Percentiles rank a stretch among this genome's conserved stretches.
These are phyloP conservation scores for Euphrasia arctica DNA, from an alignment of 305 asterid genomes.

Conservation along the genomic window DNA sequence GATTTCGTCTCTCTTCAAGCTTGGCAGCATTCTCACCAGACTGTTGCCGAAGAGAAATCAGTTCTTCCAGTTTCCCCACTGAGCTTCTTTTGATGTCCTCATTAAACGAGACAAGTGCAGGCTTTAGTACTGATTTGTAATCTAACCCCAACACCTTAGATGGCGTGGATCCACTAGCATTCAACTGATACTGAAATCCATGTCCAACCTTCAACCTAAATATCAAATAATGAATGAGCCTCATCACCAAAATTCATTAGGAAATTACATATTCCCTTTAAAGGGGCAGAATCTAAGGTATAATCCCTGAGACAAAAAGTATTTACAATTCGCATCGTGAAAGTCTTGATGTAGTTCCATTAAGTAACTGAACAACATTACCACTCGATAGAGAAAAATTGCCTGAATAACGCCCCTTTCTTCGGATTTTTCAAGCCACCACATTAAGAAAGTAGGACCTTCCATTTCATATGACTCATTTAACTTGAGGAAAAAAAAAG, in stretches of 20 bases:
- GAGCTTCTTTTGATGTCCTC: slow-evolving; percentile 61
- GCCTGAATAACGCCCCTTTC: background rate
- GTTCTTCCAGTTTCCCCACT: slow-evolving; percentile 66
- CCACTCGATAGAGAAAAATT: background rate
- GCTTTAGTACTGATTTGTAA: slow-evolving; percentile 63
- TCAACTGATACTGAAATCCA: slow-evolving; percentile 74
- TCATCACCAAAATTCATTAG: slow-evolving; percentile 19
- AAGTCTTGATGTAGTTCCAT: too few species aligned
- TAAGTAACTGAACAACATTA: background rate
- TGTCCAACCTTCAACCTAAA: slow-evolving; percentile 79
- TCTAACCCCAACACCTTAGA: slow-evolving; percentile 68
- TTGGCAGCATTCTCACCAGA: slow-evolving; percentile 54
- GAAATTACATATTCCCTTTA: background rate
- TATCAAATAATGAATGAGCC: slow-evolving; percentile 21
- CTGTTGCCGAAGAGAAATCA: slow-evolving; percentile 67
- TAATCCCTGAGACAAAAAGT: slow-evolving; percentile 2
- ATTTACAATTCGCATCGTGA: background rate
- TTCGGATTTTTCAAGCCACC: background rate
- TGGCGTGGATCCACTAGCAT: slow-evolving; percentile 66
- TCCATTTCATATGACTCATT: slow-evolving; percentile 3
- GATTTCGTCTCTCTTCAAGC: slow-evolving; percentile 60
- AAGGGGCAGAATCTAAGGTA: background rate
- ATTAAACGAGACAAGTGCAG: slow-evolving; percentile 56
- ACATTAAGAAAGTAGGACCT: background rate
- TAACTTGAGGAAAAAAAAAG: background rate